Conservation (phyloP, 805 yeast species). For the Starmerella ratchasimensis region DNA sequence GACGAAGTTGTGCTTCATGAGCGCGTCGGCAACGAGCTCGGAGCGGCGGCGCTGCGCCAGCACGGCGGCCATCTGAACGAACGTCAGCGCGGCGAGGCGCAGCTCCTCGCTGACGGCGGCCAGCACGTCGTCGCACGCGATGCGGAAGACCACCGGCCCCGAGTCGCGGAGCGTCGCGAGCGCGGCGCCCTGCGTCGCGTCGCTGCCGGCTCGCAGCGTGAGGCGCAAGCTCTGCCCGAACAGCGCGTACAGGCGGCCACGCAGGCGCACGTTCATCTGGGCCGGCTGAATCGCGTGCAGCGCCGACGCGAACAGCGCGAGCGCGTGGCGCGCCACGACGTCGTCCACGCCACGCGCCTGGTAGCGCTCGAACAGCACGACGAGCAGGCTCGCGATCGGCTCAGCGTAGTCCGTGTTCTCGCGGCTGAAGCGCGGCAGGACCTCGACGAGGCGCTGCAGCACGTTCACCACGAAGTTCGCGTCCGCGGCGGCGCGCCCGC, state of each 20-base stretch:
- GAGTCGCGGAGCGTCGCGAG: constrained; percentile 41
- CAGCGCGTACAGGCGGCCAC: constrained; percentile 69
- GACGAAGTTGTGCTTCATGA: constrained; percentile 54
- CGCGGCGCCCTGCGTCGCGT: constrained; percentile 31
- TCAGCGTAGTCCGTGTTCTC: constrained; percentile 53
- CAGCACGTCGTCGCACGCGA: constrained; percentile 64
- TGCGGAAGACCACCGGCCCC: constrained; percentile 49
- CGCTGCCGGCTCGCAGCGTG: constrained; percentile 24
- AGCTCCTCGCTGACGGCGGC: constrained; percentile 57
- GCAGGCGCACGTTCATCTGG: constrained; percentile 46
- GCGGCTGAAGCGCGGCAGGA: constrained; percentile 60
- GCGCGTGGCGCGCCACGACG: constrained; percentile 26
- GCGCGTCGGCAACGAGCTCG: constrained; percentile 43
- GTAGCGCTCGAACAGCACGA: constrained; percentile 51
- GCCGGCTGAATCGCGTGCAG: constrained; percentile 61
- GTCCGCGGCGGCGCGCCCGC: no score
- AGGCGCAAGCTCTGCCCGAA: constrained; percentile 51
- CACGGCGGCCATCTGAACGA: constrained; percentile 54
- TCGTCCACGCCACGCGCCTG: constrained; percentile 29
- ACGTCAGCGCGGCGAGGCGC: constrained; percentile 59
- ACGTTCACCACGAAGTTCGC: constrained; percentile 62
- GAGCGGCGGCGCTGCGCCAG: constrained; percentile 38
- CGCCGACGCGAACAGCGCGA: constrained; percentile 60
- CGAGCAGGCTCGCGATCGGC: constrained; percentile 63
- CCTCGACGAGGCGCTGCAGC: constrained; percentile 63